phyloP scores from a whole-genome alignment of 495 filamentous ascomycete species.

The Neurospora intermedia region DNA sequence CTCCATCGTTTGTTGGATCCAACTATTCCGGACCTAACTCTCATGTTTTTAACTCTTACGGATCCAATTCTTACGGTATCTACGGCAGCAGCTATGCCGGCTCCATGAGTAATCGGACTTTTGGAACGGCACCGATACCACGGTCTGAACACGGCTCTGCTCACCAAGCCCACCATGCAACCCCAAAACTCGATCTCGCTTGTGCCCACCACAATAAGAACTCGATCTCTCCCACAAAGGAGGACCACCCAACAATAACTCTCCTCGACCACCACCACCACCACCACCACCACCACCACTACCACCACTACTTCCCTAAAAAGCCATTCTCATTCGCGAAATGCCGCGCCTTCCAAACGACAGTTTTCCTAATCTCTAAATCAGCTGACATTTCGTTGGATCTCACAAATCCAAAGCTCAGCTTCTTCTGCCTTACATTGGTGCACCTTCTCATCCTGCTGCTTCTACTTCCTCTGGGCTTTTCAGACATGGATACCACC shows the following conservation, averaged over 20 bases:
- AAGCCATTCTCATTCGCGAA: not conserved
- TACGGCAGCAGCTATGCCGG: not conserved
- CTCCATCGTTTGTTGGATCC: not conserved
- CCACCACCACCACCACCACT: no score
- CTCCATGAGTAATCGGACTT: not conserved
- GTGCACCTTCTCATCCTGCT: not conserved
- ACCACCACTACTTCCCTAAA: not conserved
- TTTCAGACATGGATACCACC: not conserved
- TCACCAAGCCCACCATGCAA: not conserved
- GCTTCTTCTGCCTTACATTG: not conserved
- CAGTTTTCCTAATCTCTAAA: not conserved
- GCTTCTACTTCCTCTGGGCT: not conserved
- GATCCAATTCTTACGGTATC: not conserved
- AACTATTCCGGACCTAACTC: not conserved
- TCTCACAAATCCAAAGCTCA: not conserved
- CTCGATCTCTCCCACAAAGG: not conserved
- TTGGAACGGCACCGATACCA: not conserved
- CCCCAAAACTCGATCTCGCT: not conserved
- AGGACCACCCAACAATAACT: not conserved
- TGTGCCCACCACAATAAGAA: not conserved
- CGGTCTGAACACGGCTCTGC: not conserved
- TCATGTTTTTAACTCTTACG: not conserved
- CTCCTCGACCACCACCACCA: not conserved
- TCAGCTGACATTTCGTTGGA: not conserved
- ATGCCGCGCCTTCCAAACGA: not conserved